Base-by-base conservation (phyloP, 176 grass and related monocot species). In the Musa acuminata region DNA sequence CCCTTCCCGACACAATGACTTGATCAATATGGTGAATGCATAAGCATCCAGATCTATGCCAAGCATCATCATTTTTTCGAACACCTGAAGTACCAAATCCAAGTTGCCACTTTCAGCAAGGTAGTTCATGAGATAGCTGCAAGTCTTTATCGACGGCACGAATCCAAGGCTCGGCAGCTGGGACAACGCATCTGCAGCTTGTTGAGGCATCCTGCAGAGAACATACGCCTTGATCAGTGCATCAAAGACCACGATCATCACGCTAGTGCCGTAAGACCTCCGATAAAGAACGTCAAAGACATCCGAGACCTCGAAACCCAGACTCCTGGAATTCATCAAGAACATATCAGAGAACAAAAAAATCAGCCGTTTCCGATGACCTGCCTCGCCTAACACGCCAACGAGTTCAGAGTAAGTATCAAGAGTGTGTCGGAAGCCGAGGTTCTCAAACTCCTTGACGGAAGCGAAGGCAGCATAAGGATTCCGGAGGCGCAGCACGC, bases 201-300 rank as follows among this genome's bases (percentile, higher is more conserved):
- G 85, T 66, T 62, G 20, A 49, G 53, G 75, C 69, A 81, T 52
- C 8, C 76, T 22, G 48, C 76, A 84, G 57, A 13, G 64, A 1
- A 26, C 25, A 62, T 80, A 84, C 13, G 93, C 83, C 73, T 81
- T 90, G 55, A 92, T 72, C 23, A 96, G 82, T 73, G 87, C 84
- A 77, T 92, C 72, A 0, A 85, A 13, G 22, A 81, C 49, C 16
- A 87, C 89, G 8, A 81, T 76, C 49, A 92, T 66, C 11, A 52
- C 23, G n/a, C 57, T 9, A 14, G 80, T 55, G 59, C 65, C 64
- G n/a, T 60, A 52, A 55, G 67, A 82, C 1, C 52, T 77, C 25
- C 69, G 77, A 22, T 48, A 27, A 55, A 90, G 76, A 51, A 77
- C 80, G 43, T 69, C 74, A 19, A 96, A 82, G 35, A 96, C 81